Evolutionary conservation across 805 yeast species (phyloP), one percentile per base, ranked within the genome.

Genomic region (Yamadazyma akitaensis): DNA sequence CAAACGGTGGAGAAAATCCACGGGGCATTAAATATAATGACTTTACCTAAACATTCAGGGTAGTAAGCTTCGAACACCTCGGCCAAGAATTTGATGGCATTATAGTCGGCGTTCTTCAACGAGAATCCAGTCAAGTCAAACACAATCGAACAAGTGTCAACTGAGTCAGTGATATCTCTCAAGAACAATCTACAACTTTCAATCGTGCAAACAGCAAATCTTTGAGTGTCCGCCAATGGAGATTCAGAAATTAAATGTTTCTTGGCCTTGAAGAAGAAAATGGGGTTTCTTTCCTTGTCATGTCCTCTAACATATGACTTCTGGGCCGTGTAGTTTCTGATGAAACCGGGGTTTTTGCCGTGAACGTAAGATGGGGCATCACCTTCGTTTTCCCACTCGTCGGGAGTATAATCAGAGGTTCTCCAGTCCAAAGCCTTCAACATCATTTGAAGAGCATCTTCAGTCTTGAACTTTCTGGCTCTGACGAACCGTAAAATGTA

Each of bases 1-100:
- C 97, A 91, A 50, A 91, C 86, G 17, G 96, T 90, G 49, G 85
- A 80, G 71, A 92, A 94, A 45, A 94, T 81, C 98, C 97, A 90
- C 24, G 99, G 99, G 0, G 99, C 97, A 57, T 87, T 86, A 70
- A 89, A 96, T 50, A 94, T 85, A 54, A 89, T 77, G 44, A 94
- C 70, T 46, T 79, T 80, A 14, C 96, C 97, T 50, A 94, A 76
- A 35, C 88, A 84, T 67, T 94, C 99, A 1, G 99, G 99, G 64
- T 92, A 94, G 62, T 92, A 96, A 0, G 96, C 96, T 72, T 94
- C 98, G 65, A 94, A 90, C 50, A 91, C 85, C 45, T 82, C 79
- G 50, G 91, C 84, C 68, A 94, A 79, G 66, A 88, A 92, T 68
- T 91, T 91, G 49, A 94, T 95, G 4, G 97, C 89, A 2, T 80